These are phyloP conservation scores for Fraxinus nigra DNA, from an alignment of 305 asterid genomes.

Conservation along the genomic window DNA sequence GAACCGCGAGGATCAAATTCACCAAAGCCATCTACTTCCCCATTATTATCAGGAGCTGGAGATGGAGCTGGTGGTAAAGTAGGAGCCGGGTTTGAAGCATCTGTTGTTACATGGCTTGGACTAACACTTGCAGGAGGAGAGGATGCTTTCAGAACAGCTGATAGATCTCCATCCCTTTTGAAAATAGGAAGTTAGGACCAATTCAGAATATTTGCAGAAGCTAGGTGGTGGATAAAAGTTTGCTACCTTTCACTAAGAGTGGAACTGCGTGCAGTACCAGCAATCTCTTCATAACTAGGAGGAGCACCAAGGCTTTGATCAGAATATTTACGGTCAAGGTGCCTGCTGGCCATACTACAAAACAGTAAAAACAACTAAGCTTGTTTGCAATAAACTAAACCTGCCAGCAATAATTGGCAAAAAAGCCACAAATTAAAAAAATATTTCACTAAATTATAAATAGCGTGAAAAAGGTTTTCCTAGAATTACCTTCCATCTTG, in stretches of 20 bases:
- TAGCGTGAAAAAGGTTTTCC: slow-evolving; percentile 4
- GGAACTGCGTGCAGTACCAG: slow-evolving; percentile 70
- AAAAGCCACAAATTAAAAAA: slow-evolving; percentile 12
- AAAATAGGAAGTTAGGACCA: slow-evolving; percentile 27
- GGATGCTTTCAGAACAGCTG: slow-evolving; percentile 60
- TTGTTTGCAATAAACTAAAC: slow-evolving; percentile 22
- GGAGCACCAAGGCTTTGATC: slow-evolving; percentile 68
- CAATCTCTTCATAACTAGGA: slow-evolving; percentile 87
- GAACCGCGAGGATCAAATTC: slow-evolving; percentile 93
- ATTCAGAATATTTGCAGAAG: slow-evolving; percentile 18
- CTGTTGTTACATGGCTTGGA: slow-evolving; percentile 45
- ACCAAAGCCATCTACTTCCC: slow-evolving; percentile 64
- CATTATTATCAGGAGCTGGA: slow-evolving; percentile 33
- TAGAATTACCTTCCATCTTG: slow-evolving; percentile 78
- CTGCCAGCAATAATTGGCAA: not conserved
- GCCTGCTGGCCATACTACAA: slow-evolving; percentile 33
- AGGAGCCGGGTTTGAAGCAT: slow-evolving; percentile 40
- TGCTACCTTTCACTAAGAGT: slow-evolving; percentile 60
- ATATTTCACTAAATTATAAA: not conserved
- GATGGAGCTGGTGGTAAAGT: slow-evolving; percentile 50
- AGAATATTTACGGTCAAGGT: slow-evolving; percentile 52
- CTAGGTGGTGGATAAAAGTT: slow-evolving; percentile 13
- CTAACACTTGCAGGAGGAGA: slow-evolving; percentile 51
- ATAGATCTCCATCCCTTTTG: slow-evolving; percentile 63
- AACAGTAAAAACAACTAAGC: slow-evolving; percentile 12